A percentile compares a stretch with the other conserved stretches of the same genome.
These are phyloP conservation scores for Saccharomycopsis schoenii DNA, from an alignment of 805 yeast species.

Conservation along the genomic window DNA sequence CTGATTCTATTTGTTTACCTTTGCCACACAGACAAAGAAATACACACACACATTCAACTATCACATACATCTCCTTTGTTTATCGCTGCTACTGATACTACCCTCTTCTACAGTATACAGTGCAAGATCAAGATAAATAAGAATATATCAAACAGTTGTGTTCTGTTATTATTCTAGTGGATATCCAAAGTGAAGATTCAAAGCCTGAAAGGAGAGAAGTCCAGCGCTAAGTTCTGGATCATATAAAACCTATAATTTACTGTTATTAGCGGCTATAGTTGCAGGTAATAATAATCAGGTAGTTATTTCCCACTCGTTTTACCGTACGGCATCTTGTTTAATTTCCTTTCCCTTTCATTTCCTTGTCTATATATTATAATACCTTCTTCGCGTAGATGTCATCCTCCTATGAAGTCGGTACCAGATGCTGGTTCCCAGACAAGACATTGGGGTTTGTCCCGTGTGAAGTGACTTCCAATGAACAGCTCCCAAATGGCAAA, in stretches of 20 bases:
- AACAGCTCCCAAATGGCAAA: constrained; percentile 32
- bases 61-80: not conserved
- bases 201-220: too few species aligned
- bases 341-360: not conserved
- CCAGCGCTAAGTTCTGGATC: too few species aligned
- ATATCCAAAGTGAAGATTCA: too few species aligned
- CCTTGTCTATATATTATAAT: not conserved
- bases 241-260: too few species aligned
- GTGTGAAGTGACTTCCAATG: constrained; percentile 42
- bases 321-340: not conserved
- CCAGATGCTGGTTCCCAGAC: constrained; percentile 77
- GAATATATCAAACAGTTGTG: too few species aligned
- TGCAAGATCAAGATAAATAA: too few species aligned
- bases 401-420: constrained; percentile 23
- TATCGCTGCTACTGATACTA: not conserved
- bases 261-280: too few species aligned
- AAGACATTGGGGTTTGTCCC: constrained; percentile 67
- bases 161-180: too few species aligned
- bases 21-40: not conserved
- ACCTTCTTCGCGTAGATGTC: constrained; percentile 17
- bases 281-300: too few species aligned
- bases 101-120: too few species aligned
- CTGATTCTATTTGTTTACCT: not conserved
- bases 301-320: too few species aligned
- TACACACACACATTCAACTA: not conserved